Percentiles rank a stretch among this genome's conserved stretches.
phyloP scores from a whole-genome alignment of 257 asterid genomes.

The Scutellaria baicalensis region DNA sequence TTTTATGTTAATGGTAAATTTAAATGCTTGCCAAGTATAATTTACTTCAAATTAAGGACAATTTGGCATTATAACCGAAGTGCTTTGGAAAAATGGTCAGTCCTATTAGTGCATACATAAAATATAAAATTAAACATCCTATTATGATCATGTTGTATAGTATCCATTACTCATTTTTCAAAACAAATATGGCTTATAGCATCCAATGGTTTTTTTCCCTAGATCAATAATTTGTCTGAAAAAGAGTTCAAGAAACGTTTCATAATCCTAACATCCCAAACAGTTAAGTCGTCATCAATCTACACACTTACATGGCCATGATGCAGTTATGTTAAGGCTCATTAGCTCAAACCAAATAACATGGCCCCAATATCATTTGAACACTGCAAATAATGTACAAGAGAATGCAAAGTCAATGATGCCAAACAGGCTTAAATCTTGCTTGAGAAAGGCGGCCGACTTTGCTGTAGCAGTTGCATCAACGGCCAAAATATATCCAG shows the following conservation, averaged over 20 bases:
- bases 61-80: no score
- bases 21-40: no score
- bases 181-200: no score
- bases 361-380: neutral
- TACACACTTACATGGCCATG: neutral
- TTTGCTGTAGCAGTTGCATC: constrained; percentile 73
- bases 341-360: neutral
- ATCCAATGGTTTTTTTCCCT: no score
- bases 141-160: no score
- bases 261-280: neutral
- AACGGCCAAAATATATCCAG: constrained; percentile 96
- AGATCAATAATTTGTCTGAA: no score
- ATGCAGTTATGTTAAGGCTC: neutral
- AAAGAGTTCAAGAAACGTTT: neutral
- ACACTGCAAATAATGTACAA: neutral
- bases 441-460: constrained; percentile 23
- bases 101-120: no score
- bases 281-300: neutral
- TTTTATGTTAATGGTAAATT: no score
- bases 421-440: constrained; percentile 11
- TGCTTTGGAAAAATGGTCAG: no score
- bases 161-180: neutral
- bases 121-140: no score
- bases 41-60: no score
- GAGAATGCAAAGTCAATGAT: neutral